These are phyloP conservation scores for Macrotyloma uniflorum DNA, from an alignment of 306 rosid species.

Conservation along the genomic window DNA sequence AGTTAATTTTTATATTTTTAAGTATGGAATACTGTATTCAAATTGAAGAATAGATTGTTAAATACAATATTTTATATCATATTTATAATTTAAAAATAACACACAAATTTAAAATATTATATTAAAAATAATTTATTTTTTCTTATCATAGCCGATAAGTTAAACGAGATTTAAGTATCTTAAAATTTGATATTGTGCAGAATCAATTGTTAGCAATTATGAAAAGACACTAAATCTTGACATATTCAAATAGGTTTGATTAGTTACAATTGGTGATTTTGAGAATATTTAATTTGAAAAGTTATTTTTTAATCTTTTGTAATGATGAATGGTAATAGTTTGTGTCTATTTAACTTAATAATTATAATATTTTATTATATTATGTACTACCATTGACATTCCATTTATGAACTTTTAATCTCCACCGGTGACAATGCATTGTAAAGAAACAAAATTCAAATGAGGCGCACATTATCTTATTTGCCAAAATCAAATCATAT, in stretches of 20 bases:
- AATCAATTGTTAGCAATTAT: background rate
- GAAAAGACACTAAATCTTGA: background rate
- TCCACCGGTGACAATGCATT: background rate
- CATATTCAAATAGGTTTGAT: background rate
- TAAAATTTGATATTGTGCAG: no score
- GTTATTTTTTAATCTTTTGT: background rate
- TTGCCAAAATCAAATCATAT: background rate
- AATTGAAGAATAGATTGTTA: no score
- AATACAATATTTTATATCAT: no score
- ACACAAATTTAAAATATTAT: no score
- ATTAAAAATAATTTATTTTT: no score
- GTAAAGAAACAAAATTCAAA: background rate
- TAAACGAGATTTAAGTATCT: no score
- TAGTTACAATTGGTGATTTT: background rate
- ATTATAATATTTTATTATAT: background rate
- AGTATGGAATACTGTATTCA: no score
- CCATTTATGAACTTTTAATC: constrained; percentile 6
- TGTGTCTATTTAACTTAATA: background rate
- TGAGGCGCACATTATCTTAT: no score
- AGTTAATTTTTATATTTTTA: no score
- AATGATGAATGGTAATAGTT: background rate
- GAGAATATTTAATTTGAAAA: background rate
- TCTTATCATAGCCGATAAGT: no score
- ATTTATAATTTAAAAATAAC: no score
- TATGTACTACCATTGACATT: background rate